Base-by-base conservation (phyloP, 352 stramenopile genomes). In the Phytophthora fragariaefolia region DNA sequence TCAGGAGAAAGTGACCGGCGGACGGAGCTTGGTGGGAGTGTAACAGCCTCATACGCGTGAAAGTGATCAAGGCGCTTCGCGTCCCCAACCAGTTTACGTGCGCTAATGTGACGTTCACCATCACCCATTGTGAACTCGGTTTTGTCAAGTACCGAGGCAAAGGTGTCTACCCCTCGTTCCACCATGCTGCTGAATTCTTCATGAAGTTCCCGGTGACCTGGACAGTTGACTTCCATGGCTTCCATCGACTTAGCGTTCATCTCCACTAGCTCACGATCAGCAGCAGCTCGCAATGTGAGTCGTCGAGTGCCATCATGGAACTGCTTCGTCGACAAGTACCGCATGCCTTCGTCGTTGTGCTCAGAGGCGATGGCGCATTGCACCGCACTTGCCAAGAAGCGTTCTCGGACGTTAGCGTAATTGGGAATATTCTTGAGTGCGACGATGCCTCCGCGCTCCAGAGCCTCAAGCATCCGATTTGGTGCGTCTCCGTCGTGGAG, bases 11-110 rank as follows among this genome's bases (percentile, higher is more conserved):
- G 36, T 0, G 49, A 59, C 4, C 47, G 43, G 22, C 47, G 47
- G 17, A 1, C 45, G 9, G 54, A 57, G 24, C n/a, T 56, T 26
- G 27, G 1, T n/a, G 32, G 5, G 12, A 34, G 7, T 15, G 50
- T 7, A 57, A 59, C 51, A 17, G 76, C 73, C 38, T 89, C 67
- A 58, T 91, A 91, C 22, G 80, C 69, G 52, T 91, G 83, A 57
- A 91, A 90, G 58, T 91, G 80, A 28, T 91, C 81, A 4, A 91
- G 62, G 18, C 73, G 73, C 23, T 79, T 71, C 6, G 80, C 77
- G 6, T 89, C 75, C 1, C 56, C 63, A 23, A 90, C 48, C 6
- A 91, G 52, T 54, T 83, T 71, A 15, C 70, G 74, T 24, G 68
- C 57, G 13, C 58, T 67, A 58, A 87, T 73, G 15, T 45, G 15